A percentile compares a stretch with the other conserved stretches of the same genome.
phyloP scores from a whole-genome alignment of 2,329 filamentous ascomycete species.

The Nothomitra cinnamomea region DNA sequence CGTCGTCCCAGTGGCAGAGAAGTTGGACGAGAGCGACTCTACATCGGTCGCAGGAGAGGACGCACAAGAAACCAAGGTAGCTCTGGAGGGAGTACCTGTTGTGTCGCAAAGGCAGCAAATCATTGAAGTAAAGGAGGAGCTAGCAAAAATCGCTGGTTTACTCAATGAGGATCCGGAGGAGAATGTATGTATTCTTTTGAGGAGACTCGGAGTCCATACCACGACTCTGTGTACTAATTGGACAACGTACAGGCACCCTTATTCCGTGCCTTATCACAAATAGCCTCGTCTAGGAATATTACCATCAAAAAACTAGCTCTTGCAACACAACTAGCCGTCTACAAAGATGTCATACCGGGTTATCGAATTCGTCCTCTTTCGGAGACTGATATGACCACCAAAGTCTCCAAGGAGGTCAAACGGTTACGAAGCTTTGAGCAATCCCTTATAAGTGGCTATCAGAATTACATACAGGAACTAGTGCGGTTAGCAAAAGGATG shows the following conservation, averaged over 20 bases:
- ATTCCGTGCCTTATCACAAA: constrained; percentile 60
- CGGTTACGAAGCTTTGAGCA: constrained; percentile 75
- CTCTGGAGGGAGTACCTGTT: constrained; percentile 37
- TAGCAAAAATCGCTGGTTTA: constrained; percentile 63
- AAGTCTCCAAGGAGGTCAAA: constrained; percentile 83
- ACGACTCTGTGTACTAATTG: not conserved
- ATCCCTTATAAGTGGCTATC: constrained; percentile 69
- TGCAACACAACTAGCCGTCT: constrained; percentile 74
- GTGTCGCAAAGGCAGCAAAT: constrained; percentile 67
- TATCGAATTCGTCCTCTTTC: constrained; percentile 77
- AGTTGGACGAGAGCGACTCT: constrained; percentile 13
- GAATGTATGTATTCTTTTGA: constrained; percentile 39
- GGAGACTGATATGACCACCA: constrained; percentile 58
- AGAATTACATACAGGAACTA: constrained; percentile 65
- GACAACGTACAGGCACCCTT: constrained; percentile 19
- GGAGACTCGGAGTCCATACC: not conserved
- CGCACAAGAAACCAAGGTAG: constrained; percentile 32
- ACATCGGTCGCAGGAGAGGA: constrained; percentile 28
- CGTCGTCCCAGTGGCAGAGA: constrained; percentile 23
- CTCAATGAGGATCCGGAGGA: constrained; percentile 92
- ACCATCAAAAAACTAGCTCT: constrained; percentile 75
- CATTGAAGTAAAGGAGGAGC: constrained; percentile 72
- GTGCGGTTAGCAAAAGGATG: constrained; percentile 41
- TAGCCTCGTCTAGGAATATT: constrained; percentile 50
- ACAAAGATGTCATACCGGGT: constrained; percentile 90